Base-by-base conservation (phyloP, 2,329 filamentous ascomycete genomes). In the Coleophoma eucalyptorum region DNA sequence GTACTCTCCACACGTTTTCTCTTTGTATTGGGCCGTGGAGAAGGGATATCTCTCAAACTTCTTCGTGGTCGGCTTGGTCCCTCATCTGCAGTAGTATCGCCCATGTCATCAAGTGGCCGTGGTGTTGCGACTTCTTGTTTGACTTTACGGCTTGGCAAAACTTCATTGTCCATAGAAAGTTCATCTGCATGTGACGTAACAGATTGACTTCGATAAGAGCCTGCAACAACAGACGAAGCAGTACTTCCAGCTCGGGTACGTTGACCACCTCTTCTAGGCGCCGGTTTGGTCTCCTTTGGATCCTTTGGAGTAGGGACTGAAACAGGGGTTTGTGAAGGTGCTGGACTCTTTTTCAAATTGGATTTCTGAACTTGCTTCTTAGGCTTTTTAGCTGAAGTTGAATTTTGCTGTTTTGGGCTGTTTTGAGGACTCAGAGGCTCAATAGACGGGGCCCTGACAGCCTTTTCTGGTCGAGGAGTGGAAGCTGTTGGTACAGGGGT, bases 81-180 rank as follows among this genome's bases (percentile, higher is more conserved):
- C 60, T 84, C 80, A 52, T 82, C 79, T 5, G 76, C 73, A 2
- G 76, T 78, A 2, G 76, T 80, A 52, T 83, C 80, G 16, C 75
- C 77, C 5, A 73, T 69, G 50, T 85, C 81, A 44, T 83, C 79
- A 3, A 75, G 67, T 6, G 73, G 72, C 32, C 69, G 68, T 1
- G 82, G 81, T 4, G 81, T 85, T 6, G 72, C 71, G 38, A 72
- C 79, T 63, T 86, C 82, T 52, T 82, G 70, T 69, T 86, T 86
- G 49, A 86, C 76, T 34, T 56, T 50, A 20, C 52, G 48, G 64
- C 72, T n/a, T 67, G 64, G 62, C 19, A 44, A 11, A 65, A 51
- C 42, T 66, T 67, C 42, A 70, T 69, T 65, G 47, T 80, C 77
- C 48, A 71, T 60, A 15, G 72, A 69, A 33, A 72, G 63, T 55